Evolutionary conservation across 1,139 yeast genomes (phyloP).

Genomic region (Candida glucosophila): DNA sequence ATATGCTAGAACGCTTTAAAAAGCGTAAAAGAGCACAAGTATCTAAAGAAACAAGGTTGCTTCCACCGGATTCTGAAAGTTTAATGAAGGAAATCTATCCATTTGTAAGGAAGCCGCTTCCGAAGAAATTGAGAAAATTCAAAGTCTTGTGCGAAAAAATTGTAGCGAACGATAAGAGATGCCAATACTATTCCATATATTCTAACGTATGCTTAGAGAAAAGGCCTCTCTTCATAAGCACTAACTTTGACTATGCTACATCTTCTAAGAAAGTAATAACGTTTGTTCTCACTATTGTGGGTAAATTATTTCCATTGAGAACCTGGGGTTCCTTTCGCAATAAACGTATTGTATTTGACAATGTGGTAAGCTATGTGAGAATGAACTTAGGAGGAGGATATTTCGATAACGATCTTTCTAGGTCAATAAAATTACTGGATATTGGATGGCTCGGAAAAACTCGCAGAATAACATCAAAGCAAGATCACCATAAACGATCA

Average conservation of each 20-base stretch:
- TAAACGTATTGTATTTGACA: constrained; percentile 27
- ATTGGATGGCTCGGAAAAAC: constrained; percentile 41
- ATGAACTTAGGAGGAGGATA: constrained; percentile 25
- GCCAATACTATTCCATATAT: constrained; percentile 18
- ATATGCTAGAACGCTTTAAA: constrained; percentile 5
- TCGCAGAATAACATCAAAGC: constrained; percentile 18
- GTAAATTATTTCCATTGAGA: constrained; percentile 42
- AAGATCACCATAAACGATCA: constrained; percentile 25
- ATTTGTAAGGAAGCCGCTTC: no score
- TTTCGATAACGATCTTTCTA: constrained; percentile 14
- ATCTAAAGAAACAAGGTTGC: no score
- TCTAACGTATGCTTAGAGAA: constrained; percentile 11
- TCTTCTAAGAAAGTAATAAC: constrained; percentile 21
- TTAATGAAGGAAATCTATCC: no score
- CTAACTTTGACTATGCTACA: constrained; percentile 13
- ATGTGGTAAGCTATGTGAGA: constrained; percentile 31
- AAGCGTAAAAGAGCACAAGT: no score
- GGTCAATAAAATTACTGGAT: constrained; percentile 26
- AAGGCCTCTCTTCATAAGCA: no score
- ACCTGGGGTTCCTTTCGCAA: constrained; percentile 54
- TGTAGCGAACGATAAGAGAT: constrained; percentile 15
- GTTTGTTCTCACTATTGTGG: constrained; percentile 33
- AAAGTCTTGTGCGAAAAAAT: constrained; percentile 9
- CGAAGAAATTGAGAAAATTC: constrained; percentile 15
- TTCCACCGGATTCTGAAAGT: no score